Base-by-base conservation (phyloP, 1,139 yeast species). In the Magnusiomyces suaveolens region DNA sequence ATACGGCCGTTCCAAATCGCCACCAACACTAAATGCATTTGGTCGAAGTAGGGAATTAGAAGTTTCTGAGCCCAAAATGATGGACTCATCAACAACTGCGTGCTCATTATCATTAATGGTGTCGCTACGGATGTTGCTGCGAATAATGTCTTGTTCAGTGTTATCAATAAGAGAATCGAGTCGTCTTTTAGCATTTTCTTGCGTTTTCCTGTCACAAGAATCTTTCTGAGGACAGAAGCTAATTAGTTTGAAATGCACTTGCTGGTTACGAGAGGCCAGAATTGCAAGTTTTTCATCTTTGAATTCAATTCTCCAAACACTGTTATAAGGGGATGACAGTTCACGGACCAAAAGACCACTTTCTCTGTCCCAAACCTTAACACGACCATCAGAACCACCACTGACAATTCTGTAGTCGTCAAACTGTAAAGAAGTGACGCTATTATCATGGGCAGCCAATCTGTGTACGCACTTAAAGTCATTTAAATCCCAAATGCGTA, bases 401-500 rank as follows among this genome's bases (percentile, higher is more conserved):
- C 92, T 85, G 39, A 87, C 95, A 67, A 89, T 84, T 56, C 88
- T 77, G 49, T 92, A 83, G 67, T 88, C 96, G 58, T 95, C 90
- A 55, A 90, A 77, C 8, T 84, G 94, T 50, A 90, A 89, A 66
- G 96, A 86, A 20, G 90, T 84, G 14, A 90, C 90, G 39, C 95
- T 83, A 44, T 87, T 79, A 58, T 78, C 78, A 64, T 84, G 87
- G 2, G 86, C 86, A n/a, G 87, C 88, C 68, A 90, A 85, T 0
- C 97, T 85, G 66, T 87, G 95, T 69, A 86, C 78, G 68, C 97
- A 89, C 63, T 82, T 83, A 50, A 94, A 95, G 62, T 82, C 81
- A 65, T 86, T 90, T 60, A 92, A 73, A 69, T 92, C 97, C 97
- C 98, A 92, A 6, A 92, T 87, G 64, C 95, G 86, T 54, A 90